Conservation (phyloP, 495 filamentous ascomycete species). For the Arthonia radiata region DNA sequence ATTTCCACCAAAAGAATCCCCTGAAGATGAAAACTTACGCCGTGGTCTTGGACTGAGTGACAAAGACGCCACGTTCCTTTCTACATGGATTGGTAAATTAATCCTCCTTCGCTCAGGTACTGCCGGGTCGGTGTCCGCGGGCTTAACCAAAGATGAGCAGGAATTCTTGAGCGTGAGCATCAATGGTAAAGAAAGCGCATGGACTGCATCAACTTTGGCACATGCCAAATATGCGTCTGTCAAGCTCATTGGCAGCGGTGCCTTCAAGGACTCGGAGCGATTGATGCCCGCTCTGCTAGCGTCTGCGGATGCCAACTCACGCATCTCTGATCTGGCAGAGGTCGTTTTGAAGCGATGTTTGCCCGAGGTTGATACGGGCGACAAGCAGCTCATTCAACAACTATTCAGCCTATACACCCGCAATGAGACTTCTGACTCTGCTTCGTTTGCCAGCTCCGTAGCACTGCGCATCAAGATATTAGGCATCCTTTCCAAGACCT, state of each 20-base stretch:
- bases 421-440: slow-evolving; percentile 13
- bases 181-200: slow-evolving; percentile 40
- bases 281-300: slow-evolving; percentile 69
- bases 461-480: slow-evolving; percentile 57
- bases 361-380: slow-evolving; percentile 42
- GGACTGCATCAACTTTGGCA: slow-evolving; percentile 31
- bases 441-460: slow-evolving; percentile 31
- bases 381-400: slow-evolving; percentile 29
- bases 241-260: slow-evolving; percentile 54
- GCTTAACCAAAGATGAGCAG: slow-evolving; percentile 44
- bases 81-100: slow-evolving; percentile 55
- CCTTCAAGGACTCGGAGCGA: slow-evolving; percentile 54
- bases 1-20: slow-evolving; percentile 47
- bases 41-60: slow-evolving; percentile 37
- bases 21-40: slow-evolving; percentile 48
- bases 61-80: slow-evolving; percentile 48
- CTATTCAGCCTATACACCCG: slow-evolving; percentile 51
- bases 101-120: slow-evolving; percentile 30
- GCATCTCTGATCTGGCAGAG: slow-evolving; percentile 55
- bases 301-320: slow-evolving; percentile 55
- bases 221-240: slow-evolving; percentile 43
- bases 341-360: slow-evolving; percentile 57
- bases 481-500: slow-evolving; percentile 49
- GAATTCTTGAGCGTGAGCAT: slow-evolving; percentile 47
- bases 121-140: slow-evolving; percentile 24